Base-by-base conservation (phyloP, 495 filamentous ascomycete species). In the Talaromyces borbonicus region DNA sequence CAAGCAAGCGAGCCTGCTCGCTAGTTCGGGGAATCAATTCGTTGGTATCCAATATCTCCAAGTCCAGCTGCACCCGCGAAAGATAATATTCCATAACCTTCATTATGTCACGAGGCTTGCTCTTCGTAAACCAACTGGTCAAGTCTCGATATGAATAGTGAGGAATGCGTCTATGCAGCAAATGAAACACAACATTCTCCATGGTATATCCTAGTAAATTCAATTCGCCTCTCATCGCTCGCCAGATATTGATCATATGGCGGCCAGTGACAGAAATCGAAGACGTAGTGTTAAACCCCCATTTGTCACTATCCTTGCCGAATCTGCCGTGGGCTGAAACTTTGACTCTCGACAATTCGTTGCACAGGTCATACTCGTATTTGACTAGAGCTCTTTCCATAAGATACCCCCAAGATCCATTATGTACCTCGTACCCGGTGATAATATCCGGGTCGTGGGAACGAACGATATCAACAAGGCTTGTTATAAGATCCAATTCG, bases 161-260 rank as follows among this genome's bases (percentile, higher is more conserved):
- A 15, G 93, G 93, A 22, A 96, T 85, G 18, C 92, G 80, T n/a
- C 81, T 78, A 56, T 94, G 88, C 14, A 96, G 66, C 7, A 96
- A 64, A 67, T 98, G 93, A 63, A 92, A 96, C 0, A 80, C 90
- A 25, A 98, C 87, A 56, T 96, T 97, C 61, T 97, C 92, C 82
- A 95, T 87, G 0, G 84, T 92, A 56, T 97, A 97, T 55, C 95
- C 88, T 36, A 95, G 68, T 35, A 98, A 65, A 51, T 85, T 93
- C 24, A 97, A 61, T 65, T 97, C 92, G 47, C 84, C 77, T 41
- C 83, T 78, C 89, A 98, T 96, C 0, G 90, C 89, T 43, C 92
- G 78, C 92, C 93, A 98, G 40, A 97, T 85, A 52, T 97, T 98
- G 63, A 98, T 88, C 69, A 92, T 84, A 56, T 98, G 92, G 50